phyloP scores from a whole-genome alignment of 169 alveolate genomes.

The Theileria annulata region DNA sequence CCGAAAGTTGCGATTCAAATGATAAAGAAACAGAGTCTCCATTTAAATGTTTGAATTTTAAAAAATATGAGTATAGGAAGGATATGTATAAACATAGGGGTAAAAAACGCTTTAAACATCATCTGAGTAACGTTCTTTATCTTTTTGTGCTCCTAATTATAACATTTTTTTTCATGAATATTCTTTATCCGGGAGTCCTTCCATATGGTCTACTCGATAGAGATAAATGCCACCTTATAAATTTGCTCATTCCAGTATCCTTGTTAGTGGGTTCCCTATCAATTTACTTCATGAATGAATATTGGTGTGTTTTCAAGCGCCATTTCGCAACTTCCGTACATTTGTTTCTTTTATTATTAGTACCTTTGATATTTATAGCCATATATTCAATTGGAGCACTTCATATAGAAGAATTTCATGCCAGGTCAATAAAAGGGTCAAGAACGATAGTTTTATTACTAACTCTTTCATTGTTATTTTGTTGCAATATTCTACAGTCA shows the following conservation, averaged over 20 bases:
- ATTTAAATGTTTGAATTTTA: background rate
- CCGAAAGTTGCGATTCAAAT: background rate
- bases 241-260: background rate
- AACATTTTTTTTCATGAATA: background rate
- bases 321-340: background rate
- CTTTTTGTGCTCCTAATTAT: background rate
- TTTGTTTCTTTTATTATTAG: background rate
- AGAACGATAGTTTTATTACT: background rate
- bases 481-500: background rate
- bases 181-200: slow-evolving; percentile 6
- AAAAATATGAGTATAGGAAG: background rate
- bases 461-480: background rate
- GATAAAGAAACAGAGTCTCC: background rate
- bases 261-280: background rate
- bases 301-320: background rate
- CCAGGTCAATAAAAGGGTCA: background rate
- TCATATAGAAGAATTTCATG: background rate
- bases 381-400: background rate
- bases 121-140: background rate
- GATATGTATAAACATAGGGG: background rate
- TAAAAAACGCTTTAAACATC: background rate
- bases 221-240: background rate
- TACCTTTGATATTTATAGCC: background rate
- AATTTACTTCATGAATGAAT: background rate
- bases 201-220: slow-evolving; percentile 7